Base-by-base conservation (phyloP, 2,329 filamentous ascomycete species). In the Alternaria sp. region DNA sequence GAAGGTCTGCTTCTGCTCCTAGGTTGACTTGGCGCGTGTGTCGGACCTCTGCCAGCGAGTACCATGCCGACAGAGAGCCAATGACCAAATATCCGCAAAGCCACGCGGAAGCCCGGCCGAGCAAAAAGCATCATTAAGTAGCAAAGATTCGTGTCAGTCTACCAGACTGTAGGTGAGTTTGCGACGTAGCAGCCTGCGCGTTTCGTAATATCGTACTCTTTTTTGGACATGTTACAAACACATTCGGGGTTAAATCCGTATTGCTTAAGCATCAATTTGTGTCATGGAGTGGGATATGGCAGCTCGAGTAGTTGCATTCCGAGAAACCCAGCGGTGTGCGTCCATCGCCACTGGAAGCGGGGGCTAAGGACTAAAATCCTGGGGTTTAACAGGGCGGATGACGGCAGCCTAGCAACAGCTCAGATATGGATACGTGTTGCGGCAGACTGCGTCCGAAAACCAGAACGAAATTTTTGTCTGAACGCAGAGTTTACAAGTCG, bases 291-390 rank as follows among this genome's bases (percentile, higher is more conserved):
- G 32, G 46, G 46, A 50, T 38, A 38, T 50, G 46, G 46, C 46
- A 25, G 34, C 46, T 44, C 56, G 62, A 66, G 54, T 64, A 57
- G 62, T 57, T 60, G 64, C 43, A 59, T 71, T 72, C 71, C 71
- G 71, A 74, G 60, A 73, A 70, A 64, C 68, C 57, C 57, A 62
- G 66, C 71, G 69, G 59, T 66, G 55, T 57, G 56, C 30, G 60
- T 63, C 60, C 51, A 59, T 66, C 41, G 70, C 66, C 67, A 72
- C 64, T 63, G 57, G 57, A 52, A 54, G 67, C 65, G 71, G 68
- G 68, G 68, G 50, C 59, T 64, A 50, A 61, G 25, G 68, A 52
- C 59, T 64, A 50, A 63, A 43, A 62, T 68, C 59, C 64, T 67
- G 66, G 70, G 71, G 70, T 67, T 66, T 59, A 63, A 57, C 45